These are phyloP conservation scores for Pseudotulostoma volvatum DNA, from an alignment of 495 filamentous ascomycete species.

Conservation along the genomic window DNA sequence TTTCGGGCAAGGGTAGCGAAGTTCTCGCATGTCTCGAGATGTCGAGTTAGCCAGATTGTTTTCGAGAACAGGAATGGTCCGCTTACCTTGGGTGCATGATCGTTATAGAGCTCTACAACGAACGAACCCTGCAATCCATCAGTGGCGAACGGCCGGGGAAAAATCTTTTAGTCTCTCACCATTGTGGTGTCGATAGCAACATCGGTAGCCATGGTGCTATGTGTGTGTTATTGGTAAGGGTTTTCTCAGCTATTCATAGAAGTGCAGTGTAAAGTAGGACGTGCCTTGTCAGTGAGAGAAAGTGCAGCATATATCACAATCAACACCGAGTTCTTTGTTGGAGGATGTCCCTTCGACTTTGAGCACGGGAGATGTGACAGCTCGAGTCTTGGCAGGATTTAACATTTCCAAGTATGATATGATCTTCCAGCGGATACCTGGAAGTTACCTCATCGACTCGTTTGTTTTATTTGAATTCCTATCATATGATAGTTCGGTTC, in stretches of 20 bases:
- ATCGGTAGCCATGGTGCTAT: constrained; percentile 48
- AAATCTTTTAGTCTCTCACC: constrained; percentile 25
- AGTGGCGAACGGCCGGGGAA: constrained; percentile 4
- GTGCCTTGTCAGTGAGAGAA: neutral
- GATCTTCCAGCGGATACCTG: too few species aligned
- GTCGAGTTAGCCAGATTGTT: constrained; percentile 5
- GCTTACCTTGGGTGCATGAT: constrained; percentile 54
- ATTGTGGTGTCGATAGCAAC: constrained; percentile 68
- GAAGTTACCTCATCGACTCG: too few species aligned
- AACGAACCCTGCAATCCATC: constrained; percentile 49
- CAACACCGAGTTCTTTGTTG: too few species aligned
- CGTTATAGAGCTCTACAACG: constrained; percentile 73
- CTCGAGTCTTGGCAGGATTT: too few species aligned
- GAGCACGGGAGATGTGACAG: neutral
- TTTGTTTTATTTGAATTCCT: too few species aligned
- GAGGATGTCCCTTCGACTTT: neutral
- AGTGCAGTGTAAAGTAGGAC: neutral
- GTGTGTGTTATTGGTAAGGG: neutral
- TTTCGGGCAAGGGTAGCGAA: constrained; percentile 61
- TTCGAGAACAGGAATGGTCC: neutral
- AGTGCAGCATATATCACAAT: too few species aligned
- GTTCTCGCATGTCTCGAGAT: constrained; percentile 62
- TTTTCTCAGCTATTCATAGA: neutral
- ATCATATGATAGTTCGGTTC: too few species aligned
- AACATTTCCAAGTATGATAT: too few species aligned